phyloP scores from a whole-genome alignment of 805 yeast genomes.

The Wickerhamomyces chaumierensis region DNA sequence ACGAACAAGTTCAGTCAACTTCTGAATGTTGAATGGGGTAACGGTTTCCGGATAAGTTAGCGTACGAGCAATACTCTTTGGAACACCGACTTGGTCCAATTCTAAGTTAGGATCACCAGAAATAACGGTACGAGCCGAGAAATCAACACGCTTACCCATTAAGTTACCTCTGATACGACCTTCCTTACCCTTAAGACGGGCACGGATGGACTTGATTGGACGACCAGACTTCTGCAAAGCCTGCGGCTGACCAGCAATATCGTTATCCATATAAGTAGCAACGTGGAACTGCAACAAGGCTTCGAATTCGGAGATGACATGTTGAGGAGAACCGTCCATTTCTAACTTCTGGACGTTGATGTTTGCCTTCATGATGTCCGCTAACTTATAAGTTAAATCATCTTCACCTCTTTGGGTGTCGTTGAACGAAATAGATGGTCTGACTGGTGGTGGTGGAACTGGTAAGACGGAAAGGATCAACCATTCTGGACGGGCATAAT shows the following conservation, averaged over 20 bases:
- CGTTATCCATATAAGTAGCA: constrained; percentile 99
- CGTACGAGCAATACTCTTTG: constrained; percentile 91
- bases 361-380: constrained; percentile 93
- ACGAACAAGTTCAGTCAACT: constrained; percentile 83
- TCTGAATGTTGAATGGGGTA: constrained; percentile 93
- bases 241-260: constrained; percentile 99
- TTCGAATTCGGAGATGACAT: constrained; percentile 93
- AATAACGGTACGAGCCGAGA: constrained; percentile 97
- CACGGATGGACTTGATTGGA: constrained; percentile 96
- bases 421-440: constrained; percentile 96
- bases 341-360: constrained; percentile 95
- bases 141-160: constrained; percentile 99
- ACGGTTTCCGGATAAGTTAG: constrained; percentile 95
- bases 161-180: constrained; percentile 97
- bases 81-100: constrained; percentile 98
- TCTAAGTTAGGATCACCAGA: constrained; percentile 98
- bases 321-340: constrained; percentile 98
- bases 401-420: constrained; percentile 99
- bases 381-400: constrained; percentile 94
- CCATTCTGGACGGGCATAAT: constrained; percentile 99
- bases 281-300: constrained; percentile 93
- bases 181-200: constrained; percentile 99
- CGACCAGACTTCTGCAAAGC: constrained; percentile 98
- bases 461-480: constrained; percentile 94
- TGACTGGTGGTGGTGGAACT: constrained; percentile 98